These are phyloP conservation scores for Colletotrichum shisoi DNA, from an alignment of 2,329 filamentous ascomycete species.

Conservation along the genomic window DNA sequence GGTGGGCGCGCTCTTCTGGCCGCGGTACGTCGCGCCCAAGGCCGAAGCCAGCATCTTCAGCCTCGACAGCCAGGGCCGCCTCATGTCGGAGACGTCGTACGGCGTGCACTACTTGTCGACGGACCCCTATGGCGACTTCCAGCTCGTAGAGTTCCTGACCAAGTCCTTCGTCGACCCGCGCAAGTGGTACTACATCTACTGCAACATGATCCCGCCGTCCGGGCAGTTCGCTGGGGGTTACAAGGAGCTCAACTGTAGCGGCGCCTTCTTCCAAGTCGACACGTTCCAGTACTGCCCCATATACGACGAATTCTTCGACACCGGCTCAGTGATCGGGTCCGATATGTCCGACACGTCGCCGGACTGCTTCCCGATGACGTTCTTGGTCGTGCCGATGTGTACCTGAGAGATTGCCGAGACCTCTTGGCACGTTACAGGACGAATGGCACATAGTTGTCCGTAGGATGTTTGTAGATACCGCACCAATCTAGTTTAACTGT, in stretches of 20 bases:
- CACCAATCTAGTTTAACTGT: too few relatives aligned
- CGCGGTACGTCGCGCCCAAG: not conserved
- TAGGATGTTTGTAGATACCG: too few relatives aligned
- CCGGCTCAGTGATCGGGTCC: too few relatives aligned
- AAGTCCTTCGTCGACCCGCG: not conserved
- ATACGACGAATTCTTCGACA: too few relatives aligned
- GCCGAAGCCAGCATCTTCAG: not conserved
- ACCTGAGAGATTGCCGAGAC: too few relatives aligned
- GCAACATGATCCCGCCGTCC: not conserved
- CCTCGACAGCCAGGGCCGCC: slow-evolving; percentile 13
- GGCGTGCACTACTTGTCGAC: not conserved
- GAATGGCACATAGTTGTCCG: too few relatives aligned
- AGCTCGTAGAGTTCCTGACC: not conserved
- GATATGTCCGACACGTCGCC: too few relatives aligned
- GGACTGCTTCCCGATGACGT: too few relatives aligned
- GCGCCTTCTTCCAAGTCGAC: too few relatives aligned
- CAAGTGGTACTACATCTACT: not conserved
- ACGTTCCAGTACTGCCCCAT: too few relatives aligned
- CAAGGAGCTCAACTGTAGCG: not conserved
- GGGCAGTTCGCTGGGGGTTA: not conserved
- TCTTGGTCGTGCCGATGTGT: too few relatives aligned
- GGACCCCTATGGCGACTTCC: not conserved
- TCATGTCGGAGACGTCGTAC: slow-evolving; percentile 12
- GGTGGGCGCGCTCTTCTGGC: not conserved
- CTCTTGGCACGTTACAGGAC: too few relatives aligned